Base-by-base conservation (phyloP, 2,329 filamentous ascomycete species). In the Fusarium napiforme region DNA sequence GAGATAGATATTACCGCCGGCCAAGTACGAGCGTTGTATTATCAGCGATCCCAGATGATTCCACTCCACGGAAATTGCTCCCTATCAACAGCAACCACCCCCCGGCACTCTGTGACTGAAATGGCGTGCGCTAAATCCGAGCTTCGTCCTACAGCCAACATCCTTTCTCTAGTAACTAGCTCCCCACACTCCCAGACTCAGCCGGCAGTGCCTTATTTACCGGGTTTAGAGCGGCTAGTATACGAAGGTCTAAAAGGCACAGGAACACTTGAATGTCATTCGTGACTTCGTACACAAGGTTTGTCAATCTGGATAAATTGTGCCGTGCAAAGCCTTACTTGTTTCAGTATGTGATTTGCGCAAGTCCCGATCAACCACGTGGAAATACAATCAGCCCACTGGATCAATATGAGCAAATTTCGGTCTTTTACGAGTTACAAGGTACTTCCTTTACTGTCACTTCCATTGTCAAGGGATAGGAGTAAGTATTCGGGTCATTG, bases 281-380 rank as follows among this genome's bases (percentile, higher is more conserved):
- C 63, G 67, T 21, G 39, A 34, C 23, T n/a, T 30, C 64, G 64
- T 67, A 67, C 50, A n/a, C 32, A 58, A 62, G 28, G 50, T 63
- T 53, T 26, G 26, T 39, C 32, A 19, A n/a, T 32, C 34, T 28
- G 34, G 42, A 59, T 49, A 37, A 39, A n/a, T 53, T 46, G 50
- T 45, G 64, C 64, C 57, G 34, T 69, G 40, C 46, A 42, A n/a
- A n/a, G 37, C 67, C 34, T 69, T 45, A 58, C 67, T 50, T 3
- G 15, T 59, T 72, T 72, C 23, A 39, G 56, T 56, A 56, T 37
- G 30, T 53, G 52, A 61, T 69, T 59, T 53, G 61, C 60, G 19
- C 55, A 74, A 61, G 50, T 72, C 61, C 72, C 49, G 68, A 58
- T 40, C 19, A 43, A 39, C 64, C 73, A 68, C 71, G 64, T 58